Conservation (phyloP, 129 eudicot genomes). For the Saussurea involucrata region DNA sequence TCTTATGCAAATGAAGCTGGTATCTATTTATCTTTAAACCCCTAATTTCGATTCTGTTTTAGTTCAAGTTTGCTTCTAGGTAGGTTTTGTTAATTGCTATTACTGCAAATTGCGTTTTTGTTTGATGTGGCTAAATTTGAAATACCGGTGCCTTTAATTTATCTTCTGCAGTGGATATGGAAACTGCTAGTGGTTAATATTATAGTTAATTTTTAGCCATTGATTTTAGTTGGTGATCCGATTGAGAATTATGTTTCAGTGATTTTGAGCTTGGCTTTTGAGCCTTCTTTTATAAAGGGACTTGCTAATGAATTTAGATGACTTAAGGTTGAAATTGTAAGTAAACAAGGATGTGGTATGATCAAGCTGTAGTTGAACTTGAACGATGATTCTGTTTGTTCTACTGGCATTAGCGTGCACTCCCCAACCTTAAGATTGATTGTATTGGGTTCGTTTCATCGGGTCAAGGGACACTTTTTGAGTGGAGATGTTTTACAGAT, state of each 20-base stretch:
- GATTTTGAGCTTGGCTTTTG: neutral
- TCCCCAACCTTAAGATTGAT: too few relatives aligned
- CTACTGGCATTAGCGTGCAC: neutral
- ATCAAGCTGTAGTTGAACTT: neutral
- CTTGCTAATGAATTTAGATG: neutral
- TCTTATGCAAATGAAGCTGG: conserved; percentile 93
- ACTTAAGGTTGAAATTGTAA: neutral
- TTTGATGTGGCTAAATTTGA: conserved; percentile 2
- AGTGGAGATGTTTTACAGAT: neutral
- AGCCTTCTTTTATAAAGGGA: neutral
- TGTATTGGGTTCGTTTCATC: too few relatives aligned
- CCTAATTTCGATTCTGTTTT: neutral
- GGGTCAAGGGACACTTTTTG: neutral
- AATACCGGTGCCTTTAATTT: neutral
- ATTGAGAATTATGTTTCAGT: neutral
- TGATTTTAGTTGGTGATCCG: conserved; percentile 1
- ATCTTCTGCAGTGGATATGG: neutral
- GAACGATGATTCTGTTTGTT: neutral
- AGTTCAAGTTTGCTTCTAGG: conserved; percentile 13
- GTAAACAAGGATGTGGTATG: neutral
- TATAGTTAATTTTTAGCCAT: neutral
- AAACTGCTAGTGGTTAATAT: neutral
- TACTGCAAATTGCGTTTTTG: neutral
- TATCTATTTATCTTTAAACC: neutral
- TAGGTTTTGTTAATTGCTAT: conserved; percentile 12